Base-by-base conservation (phyloP, 768 basidiomycete species). In the Collybia sp. region DNA sequence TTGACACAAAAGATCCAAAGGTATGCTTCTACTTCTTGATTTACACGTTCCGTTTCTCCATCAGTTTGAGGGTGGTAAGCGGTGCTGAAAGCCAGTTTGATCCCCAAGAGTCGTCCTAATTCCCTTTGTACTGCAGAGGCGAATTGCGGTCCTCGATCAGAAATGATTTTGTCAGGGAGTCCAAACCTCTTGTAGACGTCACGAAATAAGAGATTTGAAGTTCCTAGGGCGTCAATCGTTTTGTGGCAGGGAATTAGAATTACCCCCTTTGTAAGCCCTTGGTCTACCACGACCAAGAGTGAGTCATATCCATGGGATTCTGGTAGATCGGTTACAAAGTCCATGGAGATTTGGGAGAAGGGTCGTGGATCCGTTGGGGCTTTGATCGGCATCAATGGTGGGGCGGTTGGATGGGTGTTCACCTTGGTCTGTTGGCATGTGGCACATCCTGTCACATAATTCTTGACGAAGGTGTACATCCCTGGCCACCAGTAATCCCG, bases 251-350 rank as follows among this genome's bases (percentile, higher is more conserved):
- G 51, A 5, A 57, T 46, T 13, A 57, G 33, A 42, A 61, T 55
- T 52, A 55, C 49, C 51, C 61, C 59, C 54, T 64, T 62, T 16
- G 49, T 54, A 53, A 58, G 51, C 19, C 56, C 48, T 43, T 60
- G 56, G 56, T 60, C 56, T 39, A 64, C 56, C 33, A 61, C 46
- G 41, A 49, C 45, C 44, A 62, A 42, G 16, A 64, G 60, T 9
- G 46, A 44, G 42, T 64, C 52, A 30, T 37, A 51, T 9, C 47
- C 52, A 1, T 55, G 15, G 0, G 33, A 40, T 18, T 32, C 18
- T 0, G 55, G 57, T 0, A 62, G 33, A 35, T 60, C 53, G 0
- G 52, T 58, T 13, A 57, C 53, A 6, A 59, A 51, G 44, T 59
- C 58, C 45, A 55, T 52, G 0, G 45, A 30, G 5, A 49, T 38